Conservation (phyloP, 2,329 filamentous ascomycete species). For the Elsinoe necatrix region DNA sequence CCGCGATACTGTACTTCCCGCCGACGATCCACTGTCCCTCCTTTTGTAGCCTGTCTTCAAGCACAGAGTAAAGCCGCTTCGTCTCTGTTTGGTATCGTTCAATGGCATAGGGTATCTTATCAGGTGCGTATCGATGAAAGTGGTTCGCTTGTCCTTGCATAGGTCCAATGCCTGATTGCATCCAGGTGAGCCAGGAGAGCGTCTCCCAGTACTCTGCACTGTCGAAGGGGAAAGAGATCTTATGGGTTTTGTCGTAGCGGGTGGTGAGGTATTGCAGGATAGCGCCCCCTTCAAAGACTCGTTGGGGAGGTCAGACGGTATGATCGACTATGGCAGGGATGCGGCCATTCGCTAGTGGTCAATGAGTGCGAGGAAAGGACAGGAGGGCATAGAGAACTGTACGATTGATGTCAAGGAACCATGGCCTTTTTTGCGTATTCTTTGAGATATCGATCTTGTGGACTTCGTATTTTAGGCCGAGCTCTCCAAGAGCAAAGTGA, state of each 20-base stretch:
- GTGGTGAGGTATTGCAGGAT: slow-evolving; percentile 40
- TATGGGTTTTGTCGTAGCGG: slow-evolving; percentile 35
- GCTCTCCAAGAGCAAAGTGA: slow-evolving; percentile 27
- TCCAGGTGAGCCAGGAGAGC: slow-evolving; percentile 40
- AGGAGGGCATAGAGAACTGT: background rate
- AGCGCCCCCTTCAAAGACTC: slow-evolving; percentile 38
- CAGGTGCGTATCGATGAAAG: slow-evolving; percentile 38
- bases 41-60: slow-evolving; percentile 34
- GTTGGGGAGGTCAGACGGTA: slow-evolving; percentile 20
- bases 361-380: background rate
- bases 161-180: slow-evolving; percentile 34
- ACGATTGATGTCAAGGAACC: slow-evolving; percentile 41
- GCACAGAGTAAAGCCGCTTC: slow-evolving; percentile 39
- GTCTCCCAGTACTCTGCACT: slow-evolving; percentile 37
- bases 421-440: slow-evolving; percentile 38
- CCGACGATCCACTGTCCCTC: slow-evolving; percentile 36
- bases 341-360: slow-evolving; percentile 36
- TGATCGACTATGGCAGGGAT: slow-evolving; percentile 40
- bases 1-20: slow-evolving; percentile 40
- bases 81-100: slow-evolving; percentile 43
- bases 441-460: slow-evolving; percentile 37
- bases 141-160: slow-evolving; percentile 43
- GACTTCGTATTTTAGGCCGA: slow-evolving; percentile 26
- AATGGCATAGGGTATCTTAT: slow-evolving; percentile 38
- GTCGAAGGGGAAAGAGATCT: slow-evolving; percentile 37